Conservation (phyloP, 1,284 basidiomycete species). For the Calocybe gambosa region DNA sequence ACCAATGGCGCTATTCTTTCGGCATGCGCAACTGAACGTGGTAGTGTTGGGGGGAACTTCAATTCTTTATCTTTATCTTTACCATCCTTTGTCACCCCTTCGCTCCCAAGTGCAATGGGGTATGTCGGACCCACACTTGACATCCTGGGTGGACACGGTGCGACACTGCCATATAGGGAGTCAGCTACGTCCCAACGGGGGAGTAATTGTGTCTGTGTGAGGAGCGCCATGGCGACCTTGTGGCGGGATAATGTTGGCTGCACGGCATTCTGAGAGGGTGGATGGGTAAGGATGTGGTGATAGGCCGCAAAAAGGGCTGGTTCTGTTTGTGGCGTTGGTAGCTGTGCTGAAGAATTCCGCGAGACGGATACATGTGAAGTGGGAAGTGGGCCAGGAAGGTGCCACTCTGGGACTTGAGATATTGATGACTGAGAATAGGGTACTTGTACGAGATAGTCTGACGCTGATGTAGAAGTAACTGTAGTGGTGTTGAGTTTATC, state of each 20-base stretch:
- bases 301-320: slow-evolving; percentile 61
- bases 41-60: slow-evolving; percentile 47
- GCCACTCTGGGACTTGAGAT: slow-evolving; percentile 54
- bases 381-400: slow-evolving; percentile 47
- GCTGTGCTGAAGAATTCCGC: slow-evolving; percentile 12
- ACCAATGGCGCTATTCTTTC: slow-evolving; percentile 49
- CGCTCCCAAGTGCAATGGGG: slow-evolving; percentile 37
- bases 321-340: slow-evolving; percentile 46
- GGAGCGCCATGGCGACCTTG: slow-evolving; percentile 62
- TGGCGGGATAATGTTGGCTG: slow-evolving; percentile 54
- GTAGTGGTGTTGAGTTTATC: slow-evolving; percentile 23
- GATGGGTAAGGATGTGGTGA: slow-evolving; percentile 67
- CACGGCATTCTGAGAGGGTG: slow-evolving; percentile 35
- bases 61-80: slow-evolving; percentile 34
- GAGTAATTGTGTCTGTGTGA: slow-evolving; percentile 47
- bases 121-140: slow-evolving; percentile 50
- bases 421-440: slow-evolving; percentile 67
- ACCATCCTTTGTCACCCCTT: slow-evolving; percentile 20
- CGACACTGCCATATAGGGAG: slow-evolving; percentile 50
- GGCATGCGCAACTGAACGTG: slow-evolving; percentile 44
- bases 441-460: slow-evolving; percentile 63
- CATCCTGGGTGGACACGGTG: slow-evolving; percentile 53
- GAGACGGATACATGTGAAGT: neutral
- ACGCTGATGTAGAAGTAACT: slow-evolving; percentile 42
- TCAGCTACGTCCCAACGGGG: slow-evolving; percentile 64